Percentiles rank a stretch among this genome's conserved stretches.
phyloP scores from a whole-genome alignment of 23 red algal species.

The Gracilaria domingensis region DNA sequence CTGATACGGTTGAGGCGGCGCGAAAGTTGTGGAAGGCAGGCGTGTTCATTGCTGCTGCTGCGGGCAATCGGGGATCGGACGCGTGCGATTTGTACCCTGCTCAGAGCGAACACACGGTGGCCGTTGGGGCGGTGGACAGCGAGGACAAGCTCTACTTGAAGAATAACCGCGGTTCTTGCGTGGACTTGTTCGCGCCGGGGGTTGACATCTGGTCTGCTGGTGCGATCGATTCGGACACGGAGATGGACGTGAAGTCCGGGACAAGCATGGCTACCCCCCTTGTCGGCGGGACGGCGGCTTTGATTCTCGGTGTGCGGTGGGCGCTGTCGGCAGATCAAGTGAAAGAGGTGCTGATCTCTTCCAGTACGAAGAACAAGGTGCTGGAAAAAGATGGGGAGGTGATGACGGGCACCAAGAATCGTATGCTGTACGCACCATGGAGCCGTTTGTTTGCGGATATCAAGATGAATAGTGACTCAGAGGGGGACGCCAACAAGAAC shows the following conservation, averaged over 20 bases:
- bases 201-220: constrained; percentile 42
- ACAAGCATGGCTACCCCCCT: constrained; percentile 60
- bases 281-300: constrained; percentile 38
- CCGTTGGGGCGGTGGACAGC: constrained; percentile 56
- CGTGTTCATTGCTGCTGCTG: constrained; percentile 57
- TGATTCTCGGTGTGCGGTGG: constrained; percentile 30
- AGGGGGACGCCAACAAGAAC: background rate
- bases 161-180: constrained; percentile 58
- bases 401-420: constrained; percentile 39
- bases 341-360: constrained; percentile 43
- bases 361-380: constrained; percentile 37
- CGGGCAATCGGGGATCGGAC: constrained; percentile 51
- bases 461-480: constrained; percentile 40
- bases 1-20: constrained; percentile 25
- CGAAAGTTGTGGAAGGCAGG: constrained; percentile 26
- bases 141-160: constrained; percentile 29
- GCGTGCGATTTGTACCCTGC: constrained; percentile 66
- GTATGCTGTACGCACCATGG: constrained; percentile 61
- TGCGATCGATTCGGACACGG: background rate
- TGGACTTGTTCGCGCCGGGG: constrained; percentile 63
- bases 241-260: constrained; percentile 23
- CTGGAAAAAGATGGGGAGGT: constrained; percentile 24
- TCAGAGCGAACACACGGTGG: constrained; percentile 23
- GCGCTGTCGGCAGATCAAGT: constrained; percentile 26
- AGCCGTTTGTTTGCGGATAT: constrained; percentile 49